Conservation (phyloP, 2,329 filamentous ascomycete genomes). For the Zopfia rhizophila region DNA sequence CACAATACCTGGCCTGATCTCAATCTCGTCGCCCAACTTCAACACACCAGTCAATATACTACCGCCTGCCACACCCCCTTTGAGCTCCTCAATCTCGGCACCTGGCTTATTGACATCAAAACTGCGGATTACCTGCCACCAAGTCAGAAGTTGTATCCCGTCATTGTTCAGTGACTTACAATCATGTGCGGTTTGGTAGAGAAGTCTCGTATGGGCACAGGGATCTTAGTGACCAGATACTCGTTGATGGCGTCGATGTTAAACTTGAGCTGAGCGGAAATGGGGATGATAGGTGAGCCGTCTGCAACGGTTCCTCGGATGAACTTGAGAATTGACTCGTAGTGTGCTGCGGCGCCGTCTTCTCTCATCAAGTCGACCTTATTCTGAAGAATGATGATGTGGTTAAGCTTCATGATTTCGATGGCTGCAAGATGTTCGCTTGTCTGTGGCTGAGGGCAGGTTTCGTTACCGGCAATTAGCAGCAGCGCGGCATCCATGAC, state of each 20-base stretch:
- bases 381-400: conserved; percentile 99
- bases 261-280: conserved; percentile 98
- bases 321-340: conserved; percentile 98
- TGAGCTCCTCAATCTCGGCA: conserved; percentile 97
- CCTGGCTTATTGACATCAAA: conserved; percentile 99
- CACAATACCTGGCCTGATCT: conserved; percentile 98
- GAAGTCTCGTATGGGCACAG: conserved; percentile 91
- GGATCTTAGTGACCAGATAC: conserved; percentile 93
- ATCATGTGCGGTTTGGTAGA: conserved; percentile 96
- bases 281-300: conserved; percentile 94
- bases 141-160: no score
- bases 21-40: conserved; percentile 97
- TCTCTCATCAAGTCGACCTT: conserved; percentile 99
- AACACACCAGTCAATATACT: conserved; percentile 96
- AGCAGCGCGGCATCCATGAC: conserved; percentile 99
- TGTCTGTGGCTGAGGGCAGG: conserved; percentile 97
- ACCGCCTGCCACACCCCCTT: conserved; percentile 98
- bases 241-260: conserved; percentile 99
- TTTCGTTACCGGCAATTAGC: conserved; percentile 97
- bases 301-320: conserved; percentile 97
- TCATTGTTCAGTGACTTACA: no score
- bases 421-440: conserved; percentile 99
- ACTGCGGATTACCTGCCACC: conserved; percentile 95
- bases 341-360: conserved; percentile 91
- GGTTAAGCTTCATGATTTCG: conserved; percentile 99